phyloP scores from a whole-genome alignment of 2,329 filamentous ascomycete species.

The Elsinoe fawcettii region DNA sequence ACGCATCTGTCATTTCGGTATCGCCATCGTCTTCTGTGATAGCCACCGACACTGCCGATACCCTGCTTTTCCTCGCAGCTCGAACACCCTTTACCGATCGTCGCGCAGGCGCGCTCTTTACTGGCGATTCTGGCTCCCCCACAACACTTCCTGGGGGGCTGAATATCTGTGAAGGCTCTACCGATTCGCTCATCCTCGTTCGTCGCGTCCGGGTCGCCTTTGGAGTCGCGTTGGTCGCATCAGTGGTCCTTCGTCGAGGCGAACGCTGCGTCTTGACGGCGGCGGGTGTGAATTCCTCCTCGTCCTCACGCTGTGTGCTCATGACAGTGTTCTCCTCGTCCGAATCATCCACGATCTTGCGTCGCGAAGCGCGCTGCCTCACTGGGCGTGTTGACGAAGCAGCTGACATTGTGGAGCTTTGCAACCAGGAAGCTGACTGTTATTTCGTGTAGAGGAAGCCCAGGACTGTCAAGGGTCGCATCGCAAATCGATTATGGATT shows the following conservation, averaged over 20 bases:
- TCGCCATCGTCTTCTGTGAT: conserved; percentile 15
- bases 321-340: conserved; percentile 57
- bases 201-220: conserved; percentile 34
- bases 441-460: not conserved
- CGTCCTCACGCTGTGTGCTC: conserved; percentile 49
- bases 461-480: not conserved
- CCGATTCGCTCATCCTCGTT: conserved; percentile 42
- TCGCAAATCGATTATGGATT: not conserved
- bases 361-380: conserved; percentile 55
- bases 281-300: conserved; percentile 75
- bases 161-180: conserved; percentile 55
- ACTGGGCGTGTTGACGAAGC: conserved; percentile 46
- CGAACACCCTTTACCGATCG: conserved; percentile 48
- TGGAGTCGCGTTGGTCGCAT: conserved; percentile 40
- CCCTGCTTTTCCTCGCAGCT: conserved; percentile 33
- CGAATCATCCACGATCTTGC: conserved; percentile 63
- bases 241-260: conserved; percentile 45
- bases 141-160: conserved; percentile 48
- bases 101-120: conserved; percentile 58
- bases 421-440: not conserved
- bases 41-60: conserved; percentile 33
- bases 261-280: conserved; percentile 52
- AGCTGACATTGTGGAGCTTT: conserved; percentile 29
- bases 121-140: conserved; percentile 43
- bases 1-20: conserved; percentile 14